phyloP scores from a whole-genome alignment of 768 basidiomycete species.

The Boletus rubroflammeus region DNA sequence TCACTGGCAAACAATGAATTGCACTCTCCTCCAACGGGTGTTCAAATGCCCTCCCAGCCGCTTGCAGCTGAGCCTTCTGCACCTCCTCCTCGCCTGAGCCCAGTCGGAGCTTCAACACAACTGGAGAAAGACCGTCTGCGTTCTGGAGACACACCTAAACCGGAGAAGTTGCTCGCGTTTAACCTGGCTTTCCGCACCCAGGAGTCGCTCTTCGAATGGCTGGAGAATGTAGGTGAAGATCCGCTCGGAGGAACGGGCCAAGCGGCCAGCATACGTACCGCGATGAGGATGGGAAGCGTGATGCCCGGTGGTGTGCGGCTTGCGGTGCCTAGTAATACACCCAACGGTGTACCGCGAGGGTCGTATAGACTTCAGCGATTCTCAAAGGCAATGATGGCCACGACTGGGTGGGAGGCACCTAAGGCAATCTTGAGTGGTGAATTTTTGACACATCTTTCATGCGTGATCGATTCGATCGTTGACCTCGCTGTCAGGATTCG shows the following conservation, averaged over 20 bases:
- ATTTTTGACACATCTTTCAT: slow-evolving; percentile 7
- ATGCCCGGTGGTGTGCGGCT: neutral
- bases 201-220: slow-evolving; percentile 67
- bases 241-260: slow-evolving; percentile 22
- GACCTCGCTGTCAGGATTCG: slow-evolving; percentile 43
- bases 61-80: neutral
- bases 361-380: slow-evolving; percentile 61
- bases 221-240: slow-evolving; percentile 53
- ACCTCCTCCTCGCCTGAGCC: neutral
- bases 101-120: neutral
- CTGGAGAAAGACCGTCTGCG: neutral
- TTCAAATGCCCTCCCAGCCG: neutral
- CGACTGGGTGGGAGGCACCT: slow-evolving; percentile 66
- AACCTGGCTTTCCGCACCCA: slow-evolving; percentile 62
- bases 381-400: slow-evolving; percentile 73
- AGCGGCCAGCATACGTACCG: slow-evolving; percentile 9
- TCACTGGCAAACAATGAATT: neutral
- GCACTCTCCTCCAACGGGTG: neutral
- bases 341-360: slow-evolving; percentile 25
- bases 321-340: neutral
- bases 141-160: neutral
- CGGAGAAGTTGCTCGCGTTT: slow-evolving; percentile 49
- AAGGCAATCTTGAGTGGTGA: slow-evolving; percentile 54
- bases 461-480: neutral
- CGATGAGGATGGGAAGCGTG: neutral